Conservation (phyloP, 2,329 filamentous ascomycete genomes). For the Lachnellula subtilissima region DNA sequence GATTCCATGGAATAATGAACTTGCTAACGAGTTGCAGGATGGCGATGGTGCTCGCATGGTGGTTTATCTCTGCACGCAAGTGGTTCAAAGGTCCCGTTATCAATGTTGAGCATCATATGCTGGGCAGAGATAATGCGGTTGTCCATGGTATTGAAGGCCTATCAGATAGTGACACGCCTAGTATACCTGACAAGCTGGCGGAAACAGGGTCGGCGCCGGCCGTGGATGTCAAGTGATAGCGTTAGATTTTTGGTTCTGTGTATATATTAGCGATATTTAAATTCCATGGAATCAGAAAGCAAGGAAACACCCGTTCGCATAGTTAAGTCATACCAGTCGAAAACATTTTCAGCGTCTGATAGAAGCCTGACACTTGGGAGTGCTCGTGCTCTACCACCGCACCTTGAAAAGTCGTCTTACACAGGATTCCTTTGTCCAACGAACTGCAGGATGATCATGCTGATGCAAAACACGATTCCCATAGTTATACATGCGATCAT, state of each 20-base stretch:
- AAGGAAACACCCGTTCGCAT: not conserved
- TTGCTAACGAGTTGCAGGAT: constrained; percentile 35
- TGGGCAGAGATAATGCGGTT: constrained; percentile 22
- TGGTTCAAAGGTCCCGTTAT: constrained; percentile 65
- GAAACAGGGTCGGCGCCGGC: constrained; percentile 11
- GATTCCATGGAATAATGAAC: not conserved
- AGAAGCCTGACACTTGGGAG: too few species aligned
- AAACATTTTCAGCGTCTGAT: too few species aligned
- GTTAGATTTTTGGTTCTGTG: not conserved
- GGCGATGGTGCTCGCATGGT: constrained; percentile 52
- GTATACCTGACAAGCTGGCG: constrained; percentile 15
- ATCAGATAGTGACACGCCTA: constrained; percentile 15
- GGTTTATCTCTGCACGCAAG: constrained; percentile 53
- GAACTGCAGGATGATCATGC: constrained; percentile 17
- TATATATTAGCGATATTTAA: not conserved
- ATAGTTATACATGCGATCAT: constrained; percentile 15
- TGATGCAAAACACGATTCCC: constrained; percentile 15
- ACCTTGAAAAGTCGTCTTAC: not conserved
- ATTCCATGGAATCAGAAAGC: not conserved
- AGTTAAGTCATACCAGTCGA: not conserved
- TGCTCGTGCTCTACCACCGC: too few species aligned
- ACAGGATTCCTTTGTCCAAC: not conserved
- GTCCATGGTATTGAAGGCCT: constrained; percentile 22
- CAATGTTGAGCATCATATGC: constrained; percentile 46
- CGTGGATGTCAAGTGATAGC: constrained; percentile 8